Evolutionary conservation across 192 early-diverging fungal species (phyloP), one percentile per base, ranked within the genome.

Genomic region (Jimgerdemannia flammicorona): DNA sequence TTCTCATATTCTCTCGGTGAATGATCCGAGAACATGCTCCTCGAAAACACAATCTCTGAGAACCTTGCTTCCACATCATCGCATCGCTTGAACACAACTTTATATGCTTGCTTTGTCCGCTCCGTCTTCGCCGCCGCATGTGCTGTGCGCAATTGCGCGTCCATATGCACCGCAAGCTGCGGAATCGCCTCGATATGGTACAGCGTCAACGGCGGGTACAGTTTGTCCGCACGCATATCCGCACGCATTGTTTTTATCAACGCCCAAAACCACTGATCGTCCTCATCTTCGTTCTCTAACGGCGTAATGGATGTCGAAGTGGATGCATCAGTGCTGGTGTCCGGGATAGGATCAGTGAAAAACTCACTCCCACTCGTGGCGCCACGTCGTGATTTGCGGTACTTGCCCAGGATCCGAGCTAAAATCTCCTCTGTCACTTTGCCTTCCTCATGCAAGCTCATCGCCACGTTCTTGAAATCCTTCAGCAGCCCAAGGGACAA

Each of bases 221-320:
- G 84, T 72, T 96, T 96, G 64, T 95, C 95, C 29, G 91, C 89
- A 65, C 85, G 79, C 95, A 96, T 96, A 66, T 90, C 92, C 2
- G 95, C 93, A 3, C 93, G 79, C 81, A 96, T 84, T 0, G 93
- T 94, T 74, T 94, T 93, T 73, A 93, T 86, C 63, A 94, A 78
- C 7, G 92, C 91, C 92, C 93, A 93, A 71, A 91, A 91, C 93
- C 93, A 96, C 74, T 94, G 87, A 39, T 93, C 90, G 66, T 93
- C 84, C 9, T 86, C 87, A 9, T 81, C 75, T 3, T 77, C 77
- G 59, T 78, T 74, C 18, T 80, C 73, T 65, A 83, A 73, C 3
- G 64, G 4, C 9, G 14, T 68, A 29, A 69, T 6, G 3, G 78
- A 74, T 3, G 78, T 78, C 40, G 65, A 69, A 3, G 80, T 73